Base-by-base conservation (phyloP, 2,329 filamentous ascomycete genomes). In the Leptographium lundbergii region DNA sequence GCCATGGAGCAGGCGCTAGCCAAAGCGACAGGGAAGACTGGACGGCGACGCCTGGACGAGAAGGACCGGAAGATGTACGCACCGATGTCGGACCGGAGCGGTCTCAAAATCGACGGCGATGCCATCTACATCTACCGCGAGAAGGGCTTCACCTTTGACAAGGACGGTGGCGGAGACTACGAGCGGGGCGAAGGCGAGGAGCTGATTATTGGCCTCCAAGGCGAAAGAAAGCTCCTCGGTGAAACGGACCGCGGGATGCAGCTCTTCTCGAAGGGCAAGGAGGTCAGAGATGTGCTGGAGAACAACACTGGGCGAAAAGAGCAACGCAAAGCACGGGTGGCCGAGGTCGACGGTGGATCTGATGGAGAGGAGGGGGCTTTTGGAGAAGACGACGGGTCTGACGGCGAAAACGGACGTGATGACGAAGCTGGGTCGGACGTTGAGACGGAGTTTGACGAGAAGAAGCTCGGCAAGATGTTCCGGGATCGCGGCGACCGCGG, bases 41-140 rank as follows among this genome's bases (percentile, higher is more conserved):
- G 86, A 48, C 79, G 91, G 63, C 84, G 86, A 67, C 81, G 91
- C 59, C 75, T 99, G 17, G 94, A 95, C 36, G 94, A 99, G 69
- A 99, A 97, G 73, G 92, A 99, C 69, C 96, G 96, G 74, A 84
- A 95, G 66, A 76, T 99, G 6, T 95, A 96, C 72, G 95, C 94
- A 3, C 95, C 94, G 39, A 97, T 99, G 92, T 96, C 91, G 29
- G 94, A 99, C 72, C 91, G 96, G 39, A 95, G 91, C 64, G 94
- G 94, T 67, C 82, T 99, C 14, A 85, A 97, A 69, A 92, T 99
- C 57, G 94, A 99, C 65, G 95, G 95, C 62, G 94, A 99, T 72
- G 91, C 92, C 9, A 91, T 99, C 45, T 99, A 95, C 75, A 96
- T 86, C 61, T 86, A 83, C 11, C 75, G 81, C 59, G 82, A 86